Evolutionary conservation across 768 basidiomycete genomes (phyloP).

Genomic region (Mycena capillaripes): DNA sequence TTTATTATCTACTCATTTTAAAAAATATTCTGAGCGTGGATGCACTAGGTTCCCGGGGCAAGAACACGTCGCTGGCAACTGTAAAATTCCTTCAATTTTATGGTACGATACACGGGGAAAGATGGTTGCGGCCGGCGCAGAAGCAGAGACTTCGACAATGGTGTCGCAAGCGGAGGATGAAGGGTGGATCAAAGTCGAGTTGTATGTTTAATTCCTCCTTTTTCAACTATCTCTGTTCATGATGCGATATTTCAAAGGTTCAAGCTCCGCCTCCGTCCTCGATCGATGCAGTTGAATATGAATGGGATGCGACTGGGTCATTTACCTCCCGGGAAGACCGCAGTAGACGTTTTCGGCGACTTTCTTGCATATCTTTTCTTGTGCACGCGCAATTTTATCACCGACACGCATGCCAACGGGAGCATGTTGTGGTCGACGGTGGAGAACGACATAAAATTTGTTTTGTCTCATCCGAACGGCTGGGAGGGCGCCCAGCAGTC

Average conservation of each 20-base stretch:
- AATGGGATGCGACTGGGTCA: conserved; percentile 84
- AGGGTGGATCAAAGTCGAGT: conserved; percentile 80
- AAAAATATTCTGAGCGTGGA: conserved; percentile 31
- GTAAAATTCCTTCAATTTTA: conserved; percentile 85
- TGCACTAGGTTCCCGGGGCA: conserved; percentile 80
- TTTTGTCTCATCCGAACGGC: conserved; percentile 85
- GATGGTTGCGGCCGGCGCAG: conserved; percentile 82
- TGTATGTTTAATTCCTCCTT: conserved; percentile 61
- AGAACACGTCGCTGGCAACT: conserved; percentile 88
- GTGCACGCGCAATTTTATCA: conserved; percentile 83
- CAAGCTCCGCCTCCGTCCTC: conserved; percentile 84
- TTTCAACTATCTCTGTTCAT: background rate
- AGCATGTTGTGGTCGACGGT: conserved; percentile 77
- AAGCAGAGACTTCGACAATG: conserved; percentile 74
- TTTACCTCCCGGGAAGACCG: conserved; percentile 74
- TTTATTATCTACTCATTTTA: background rate
- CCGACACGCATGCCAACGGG: conserved; percentile 88
- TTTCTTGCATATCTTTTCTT: conserved; percentile 81
- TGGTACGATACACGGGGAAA: conserved; percentile 69
- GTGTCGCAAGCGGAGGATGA: conserved; percentile 82
- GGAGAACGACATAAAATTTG: conserved; percentile 78
- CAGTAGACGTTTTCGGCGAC: conserved; percentile 85
- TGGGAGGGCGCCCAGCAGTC: conserved; percentile 73
- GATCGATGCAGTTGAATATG: conserved; percentile 85
- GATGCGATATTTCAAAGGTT: conserved; percentile 60